Evolutionary conservation across 1,139 yeast species (phyloP), one percentile per base, ranked within the genome.

Genomic region (Pichia kudriavzevii): DNA sequence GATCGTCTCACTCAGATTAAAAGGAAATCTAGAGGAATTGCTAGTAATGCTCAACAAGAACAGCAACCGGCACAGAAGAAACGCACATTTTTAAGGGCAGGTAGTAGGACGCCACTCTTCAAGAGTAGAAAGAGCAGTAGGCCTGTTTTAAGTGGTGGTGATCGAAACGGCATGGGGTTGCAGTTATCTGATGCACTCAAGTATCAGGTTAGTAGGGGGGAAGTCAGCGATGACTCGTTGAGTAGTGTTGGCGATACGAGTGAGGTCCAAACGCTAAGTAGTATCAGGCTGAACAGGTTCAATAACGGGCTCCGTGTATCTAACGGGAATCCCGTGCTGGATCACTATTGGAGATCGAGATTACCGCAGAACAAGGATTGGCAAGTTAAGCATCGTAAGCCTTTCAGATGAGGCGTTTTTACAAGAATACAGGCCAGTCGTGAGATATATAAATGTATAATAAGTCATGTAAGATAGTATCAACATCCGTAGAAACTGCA

Each of bases 381-480:
- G 44, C 36, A 38, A 12, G 40, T 35, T 13, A 36, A 31, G 21
- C 44, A 40, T 19, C 21, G 34, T 7, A 38, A 31, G 27, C 45
- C 44, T 5, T 42, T 42, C 19, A 33, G 44, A 14, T 40, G 25
- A 22, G 12, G 12, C 21, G 13, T 14, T n/a, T 27, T 9, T 26
- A 24, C 15, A 12, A 17, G 14, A 23, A 19, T 22, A 9, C 13
- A 31, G 7, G 23, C n/a, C n/a, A n/a, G 15, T 12, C 19, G 17
- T 22, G n/a, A 12, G 11, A 28, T 22, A 17, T 30, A 22, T 12
- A 11, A 14, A 7, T 6, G 19, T 12, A 19, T 15, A 29, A 15
- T 25, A 22, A 20, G 25, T 13, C 16, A 26, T n/a, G 13, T 9
- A 13, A 6, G 16, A 19, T 15, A 15, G 31, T 22, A 22, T n/a